Evolutionary conservation across 345 rosid genomes (phyloP).

Genomic region (Triadica sebifera): DNA sequence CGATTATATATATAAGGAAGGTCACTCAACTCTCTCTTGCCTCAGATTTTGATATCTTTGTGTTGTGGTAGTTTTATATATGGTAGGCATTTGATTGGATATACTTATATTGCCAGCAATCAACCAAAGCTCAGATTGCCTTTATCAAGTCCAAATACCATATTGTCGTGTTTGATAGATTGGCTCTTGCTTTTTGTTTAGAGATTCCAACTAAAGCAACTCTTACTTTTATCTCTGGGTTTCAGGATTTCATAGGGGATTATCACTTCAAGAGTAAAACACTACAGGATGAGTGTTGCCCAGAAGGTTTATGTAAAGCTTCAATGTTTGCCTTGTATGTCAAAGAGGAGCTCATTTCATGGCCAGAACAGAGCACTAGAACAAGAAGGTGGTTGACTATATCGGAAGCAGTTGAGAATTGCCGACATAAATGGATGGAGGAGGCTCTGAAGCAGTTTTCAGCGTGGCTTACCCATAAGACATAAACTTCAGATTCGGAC

Average conservation of each 20-base stretch:
- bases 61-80: no score
- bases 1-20: no score
- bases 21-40: background rate
- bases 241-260: constrained; percentile 66
- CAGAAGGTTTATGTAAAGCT: constrained; percentile 84
- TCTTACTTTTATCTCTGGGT: background rate
- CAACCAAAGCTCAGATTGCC: background rate
- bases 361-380: constrained; percentile 79
- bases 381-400: constrained; percentile 70
- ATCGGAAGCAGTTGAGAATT: constrained; percentile 55
- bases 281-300: constrained; percentile 81
- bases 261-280: constrained; percentile 86
- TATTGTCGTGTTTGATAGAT: constrained; percentile 25
- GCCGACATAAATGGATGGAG: constrained; percentile 92
- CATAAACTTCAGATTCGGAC: constrained; percentile 24
- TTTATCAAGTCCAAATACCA: background rate
- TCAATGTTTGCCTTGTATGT: constrained; percentile 80
- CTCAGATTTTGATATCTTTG: constrained; percentile 3
- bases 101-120: background rate
- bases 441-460: constrained; percentile 63
- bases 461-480: constrained; percentile 51
- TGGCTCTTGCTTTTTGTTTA: background rate
- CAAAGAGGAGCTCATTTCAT: constrained; percentile 63
- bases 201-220: background rate
- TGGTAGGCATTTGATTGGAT: no score